Evolutionary conservation across 495 filamentous ascomycete species (phyloP).

Genomic region (Darksidea phi): DNA sequence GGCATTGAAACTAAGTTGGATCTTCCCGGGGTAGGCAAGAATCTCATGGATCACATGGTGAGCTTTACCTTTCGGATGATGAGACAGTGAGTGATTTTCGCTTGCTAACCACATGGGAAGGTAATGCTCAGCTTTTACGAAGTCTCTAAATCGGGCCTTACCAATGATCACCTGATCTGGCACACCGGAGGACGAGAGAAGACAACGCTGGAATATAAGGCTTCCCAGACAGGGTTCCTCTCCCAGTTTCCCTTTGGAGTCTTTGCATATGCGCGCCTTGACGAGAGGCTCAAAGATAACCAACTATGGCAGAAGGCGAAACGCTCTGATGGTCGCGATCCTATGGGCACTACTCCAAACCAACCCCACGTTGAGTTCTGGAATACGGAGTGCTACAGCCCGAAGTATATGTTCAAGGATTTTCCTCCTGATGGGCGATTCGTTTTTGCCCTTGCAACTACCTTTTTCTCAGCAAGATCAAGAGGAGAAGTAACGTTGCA

Average conservation of each 20-base stretch:
- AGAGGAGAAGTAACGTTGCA: conserved; percentile 55
- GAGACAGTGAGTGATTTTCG: background rate
- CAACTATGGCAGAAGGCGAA: conserved; percentile 40
- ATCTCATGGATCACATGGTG: conserved; percentile 25
- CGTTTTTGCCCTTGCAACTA: conserved; percentile 41
- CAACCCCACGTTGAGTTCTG: conserved; percentile 19
- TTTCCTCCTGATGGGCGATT: conserved; percentile 3
- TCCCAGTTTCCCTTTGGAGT: conserved; percentile 38
- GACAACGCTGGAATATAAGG: too few relatives aligned
- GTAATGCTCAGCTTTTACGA: conserved; percentile 51
- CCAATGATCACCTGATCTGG: conserved; percentile 31
- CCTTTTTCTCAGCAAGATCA: conserved; percentile 40
- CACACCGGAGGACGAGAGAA: too few relatives aligned
- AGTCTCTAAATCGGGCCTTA: conserved; percentile 46
- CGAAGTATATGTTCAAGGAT: background rate
- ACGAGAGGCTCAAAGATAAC: background rate
- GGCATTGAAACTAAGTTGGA: conserved; percentile 12
- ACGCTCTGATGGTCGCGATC: conserved; percentile 1
- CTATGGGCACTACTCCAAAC: background rate
- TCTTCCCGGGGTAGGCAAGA: conserved; percentile 19
- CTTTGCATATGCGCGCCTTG: conserved; percentile 51
- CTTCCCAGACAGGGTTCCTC: conserved; percentile 39
- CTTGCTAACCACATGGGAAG: too few relatives aligned
- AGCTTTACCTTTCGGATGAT: background rate
- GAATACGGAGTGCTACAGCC: conserved; percentile 16